phyloP scores from a whole-genome alignment of 345 rosid genomes.

The rapeseed (Brassica napus) region DNA sequence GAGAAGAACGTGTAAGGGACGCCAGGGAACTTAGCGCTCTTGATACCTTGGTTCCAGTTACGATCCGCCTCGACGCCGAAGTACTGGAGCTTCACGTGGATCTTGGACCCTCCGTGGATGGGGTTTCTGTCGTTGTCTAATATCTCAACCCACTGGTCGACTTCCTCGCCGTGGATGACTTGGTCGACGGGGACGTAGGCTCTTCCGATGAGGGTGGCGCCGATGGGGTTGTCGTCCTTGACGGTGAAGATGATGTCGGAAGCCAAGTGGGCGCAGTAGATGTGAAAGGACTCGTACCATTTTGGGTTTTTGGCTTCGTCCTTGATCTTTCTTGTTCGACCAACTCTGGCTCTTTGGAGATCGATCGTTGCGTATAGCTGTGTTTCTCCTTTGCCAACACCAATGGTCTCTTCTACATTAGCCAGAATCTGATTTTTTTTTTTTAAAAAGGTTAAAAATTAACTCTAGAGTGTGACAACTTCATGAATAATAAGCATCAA shows the following conservation, averaged over 20 bases:
- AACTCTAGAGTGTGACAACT: neutral
- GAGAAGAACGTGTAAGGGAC: constrained; percentile 89
- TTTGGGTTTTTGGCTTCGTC: constrained; percentile 63
- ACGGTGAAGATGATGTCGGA: constrained; percentile 82
- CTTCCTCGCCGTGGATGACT: constrained; percentile 66
- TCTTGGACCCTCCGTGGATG: constrained; percentile 62
- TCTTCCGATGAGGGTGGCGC: constrained; percentile 91
- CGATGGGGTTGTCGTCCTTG: constrained; percentile 87
- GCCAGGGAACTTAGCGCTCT: constrained; percentile 83
- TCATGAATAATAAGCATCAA: neutral
- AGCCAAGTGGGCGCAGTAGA: constrained; percentile 88
- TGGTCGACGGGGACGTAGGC: constrained; percentile 79
- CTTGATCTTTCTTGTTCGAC: constrained; percentile 75
- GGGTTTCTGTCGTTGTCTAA: constrained; percentile 72
- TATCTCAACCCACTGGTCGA: constrained; percentile 85
- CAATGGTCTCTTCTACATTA: constrained; percentile 74
- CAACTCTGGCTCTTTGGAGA: constrained; percentile 91
- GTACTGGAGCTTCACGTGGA: constrained; percentile 84
- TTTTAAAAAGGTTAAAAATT: neutral
- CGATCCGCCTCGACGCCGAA: constrained; percentile 70
- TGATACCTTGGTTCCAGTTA: constrained; percentile 69
- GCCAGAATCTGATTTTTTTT: constrained; percentile 49
- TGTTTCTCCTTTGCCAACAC: constrained; percentile 78
- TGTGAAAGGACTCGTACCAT: constrained; percentile 94
- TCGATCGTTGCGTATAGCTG: constrained; percentile 84